phyloP scores from a whole-genome alignment of 768 basidiomycete genomes.

The Filobasidium floriforme region DNA sequence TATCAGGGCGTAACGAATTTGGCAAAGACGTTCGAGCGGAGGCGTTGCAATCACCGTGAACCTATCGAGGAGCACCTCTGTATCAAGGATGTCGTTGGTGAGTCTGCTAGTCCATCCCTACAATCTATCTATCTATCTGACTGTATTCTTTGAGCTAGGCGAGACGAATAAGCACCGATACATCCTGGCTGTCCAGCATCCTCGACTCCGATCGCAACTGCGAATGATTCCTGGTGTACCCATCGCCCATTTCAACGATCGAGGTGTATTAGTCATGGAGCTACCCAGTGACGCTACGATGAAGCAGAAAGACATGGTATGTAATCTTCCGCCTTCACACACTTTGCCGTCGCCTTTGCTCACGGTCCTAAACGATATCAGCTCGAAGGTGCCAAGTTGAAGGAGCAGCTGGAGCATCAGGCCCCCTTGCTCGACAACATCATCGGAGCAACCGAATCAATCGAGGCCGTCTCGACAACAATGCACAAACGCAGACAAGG shows the following conservation, averaged over 20 bases:
- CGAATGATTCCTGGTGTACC: slow-evolving; percentile 76
- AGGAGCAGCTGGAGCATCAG: slow-evolving; percentile 14
- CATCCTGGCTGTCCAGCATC: slow-evolving; percentile 75
- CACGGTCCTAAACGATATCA: not conserved
- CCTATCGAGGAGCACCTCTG: slow-evolving; percentile 77
- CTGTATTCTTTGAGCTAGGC: slow-evolving; percentile 23
- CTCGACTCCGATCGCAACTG: slow-evolving; percentile 60
- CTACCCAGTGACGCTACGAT: slow-evolving; percentile 76
- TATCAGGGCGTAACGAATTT: slow-evolving; percentile 73
- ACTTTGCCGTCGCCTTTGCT: too few relatives aligned
- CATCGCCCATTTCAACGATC: slow-evolving; percentile 77
- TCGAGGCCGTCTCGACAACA: not conserved
- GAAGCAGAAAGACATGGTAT: slow-evolving; percentile 54
- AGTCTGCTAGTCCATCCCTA: slow-evolving; percentile 28
- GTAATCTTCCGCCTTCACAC: slow-evolving; percentile 5
- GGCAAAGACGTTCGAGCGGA: slow-evolving; percentile 84
- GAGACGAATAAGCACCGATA: slow-evolving; percentile 82
- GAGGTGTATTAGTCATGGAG: slow-evolving; percentile 82
- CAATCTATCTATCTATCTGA: not conserved
- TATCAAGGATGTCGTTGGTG: slow-evolving; percentile 70
- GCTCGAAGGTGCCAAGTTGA: slow-evolving; percentile 19
- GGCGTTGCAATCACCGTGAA: slow-evolving; percentile 90
- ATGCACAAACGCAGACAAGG: slow-evolving; percentile 4
- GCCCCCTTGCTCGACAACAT: slow-evolving; percentile 13
- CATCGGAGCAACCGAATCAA: slow-evolving; percentile 9